These are phyloP conservation scores for Emmonsia crescens DNA, from an alignment of 2,329 filamentous ascomycete genomes.

Conservation along the genomic window DNA sequence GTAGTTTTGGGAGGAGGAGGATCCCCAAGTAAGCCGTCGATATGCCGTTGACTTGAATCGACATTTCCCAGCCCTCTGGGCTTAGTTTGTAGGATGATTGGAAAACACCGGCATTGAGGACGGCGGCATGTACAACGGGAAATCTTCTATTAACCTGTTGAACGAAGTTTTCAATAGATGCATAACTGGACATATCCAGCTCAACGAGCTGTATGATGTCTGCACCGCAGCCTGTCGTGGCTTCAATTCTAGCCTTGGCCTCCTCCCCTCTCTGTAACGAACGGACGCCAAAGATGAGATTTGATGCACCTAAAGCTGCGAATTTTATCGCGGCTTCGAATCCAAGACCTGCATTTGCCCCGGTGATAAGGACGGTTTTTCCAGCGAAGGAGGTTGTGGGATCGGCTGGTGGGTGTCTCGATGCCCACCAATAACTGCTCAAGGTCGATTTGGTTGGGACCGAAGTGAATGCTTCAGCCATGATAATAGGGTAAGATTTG, in stretches of 20 bases:
- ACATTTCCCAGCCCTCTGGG: neutral
- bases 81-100: neutral
- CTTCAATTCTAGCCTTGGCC: neutral
- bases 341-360: slow-evolving; percentile 42
- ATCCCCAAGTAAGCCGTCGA: neutral
- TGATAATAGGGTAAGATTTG: too few species aligned
- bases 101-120: neutral
- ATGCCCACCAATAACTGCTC: neutral
- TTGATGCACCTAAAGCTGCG: slow-evolving; percentile 31
- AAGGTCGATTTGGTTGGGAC: neutral
- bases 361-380: slow-evolving; percentile 40
- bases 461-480: neutral
- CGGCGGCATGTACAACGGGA: neutral
- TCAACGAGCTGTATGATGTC: neutral
- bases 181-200: neutral
- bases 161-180: neutral
- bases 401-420: neutral
- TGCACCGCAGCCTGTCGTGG: neutral
- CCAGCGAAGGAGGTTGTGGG: slow-evolving; percentile 12
- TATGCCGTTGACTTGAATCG: neutral
- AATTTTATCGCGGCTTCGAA: slow-evolving; percentile 41
- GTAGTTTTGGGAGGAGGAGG: neutral
- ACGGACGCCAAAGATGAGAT: slow-evolving; percentile 39
- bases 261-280: slow-evolving; percentile 26
- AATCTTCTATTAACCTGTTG: neutral